Conservation (phyloP, 2,329 filamentous ascomycete species). For the Plectosphaerella cucumerina region DNA sequence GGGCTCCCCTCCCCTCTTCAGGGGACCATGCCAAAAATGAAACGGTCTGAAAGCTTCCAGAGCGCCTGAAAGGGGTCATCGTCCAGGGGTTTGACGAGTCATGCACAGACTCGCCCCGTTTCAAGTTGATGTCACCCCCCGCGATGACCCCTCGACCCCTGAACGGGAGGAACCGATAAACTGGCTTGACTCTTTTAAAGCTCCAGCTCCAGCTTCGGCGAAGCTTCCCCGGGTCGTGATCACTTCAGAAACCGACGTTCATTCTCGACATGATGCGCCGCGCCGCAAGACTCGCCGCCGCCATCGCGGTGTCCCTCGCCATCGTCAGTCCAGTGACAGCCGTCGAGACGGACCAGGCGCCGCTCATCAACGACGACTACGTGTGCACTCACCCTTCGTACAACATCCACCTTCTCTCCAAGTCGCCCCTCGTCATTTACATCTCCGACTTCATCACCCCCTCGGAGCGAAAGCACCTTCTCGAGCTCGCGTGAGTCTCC, state of each 20-base stretch:
- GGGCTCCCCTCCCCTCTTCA: too few species aligned
- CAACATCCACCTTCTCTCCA: conserved; percentile 38
- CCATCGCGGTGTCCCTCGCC: not conserved
- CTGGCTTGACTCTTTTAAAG: too few species aligned
- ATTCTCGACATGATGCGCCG: not conserved
- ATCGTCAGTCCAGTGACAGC: not conserved
- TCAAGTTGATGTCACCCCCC: not conserved
- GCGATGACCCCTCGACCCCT: not conserved
- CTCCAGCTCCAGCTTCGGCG: too few species aligned
- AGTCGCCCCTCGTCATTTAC: conserved; percentile 46
- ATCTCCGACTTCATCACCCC: conserved; percentile 40
- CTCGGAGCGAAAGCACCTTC: conserved; percentile 35
- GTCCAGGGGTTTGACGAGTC: too few species aligned
- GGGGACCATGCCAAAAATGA: too few species aligned
- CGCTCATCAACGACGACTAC: conserved; percentile 7
- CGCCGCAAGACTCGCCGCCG: not conserved
- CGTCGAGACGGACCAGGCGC: not conserved
- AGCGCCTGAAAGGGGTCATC: too few species aligned
- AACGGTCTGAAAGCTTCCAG: not conserved
- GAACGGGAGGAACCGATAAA: not conserved
- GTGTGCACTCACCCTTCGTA: conserved; percentile 28
- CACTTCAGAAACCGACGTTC: too few species aligned
- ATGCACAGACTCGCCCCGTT: not conserved
- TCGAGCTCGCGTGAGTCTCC: conserved; percentile 32
- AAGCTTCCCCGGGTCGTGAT: too few species aligned